Evolutionary conservation across 148 eudicot species (phyloP), one percentile per base, ranked within the genome.

Genomic region (Arctostaphylos glauca): DNA sequence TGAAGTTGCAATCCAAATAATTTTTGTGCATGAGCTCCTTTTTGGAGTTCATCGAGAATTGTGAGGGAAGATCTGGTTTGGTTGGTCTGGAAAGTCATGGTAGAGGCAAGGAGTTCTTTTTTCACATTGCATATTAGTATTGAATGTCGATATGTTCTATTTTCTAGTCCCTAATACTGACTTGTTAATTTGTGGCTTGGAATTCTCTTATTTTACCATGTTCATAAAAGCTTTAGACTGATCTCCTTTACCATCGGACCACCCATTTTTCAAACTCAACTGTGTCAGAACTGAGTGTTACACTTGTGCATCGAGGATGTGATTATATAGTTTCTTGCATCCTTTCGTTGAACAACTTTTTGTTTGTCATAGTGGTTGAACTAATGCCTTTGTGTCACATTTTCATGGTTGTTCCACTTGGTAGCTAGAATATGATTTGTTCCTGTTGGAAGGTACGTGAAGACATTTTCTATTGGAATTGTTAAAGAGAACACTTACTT

Each of bases 401-500:
- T 73, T 73, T 73, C 47, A 18, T 50, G 58, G 60, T 25, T 25
- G 44, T 76, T 76, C 62, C 47, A 41, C 31, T 78, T 78, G 67
- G 67, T 78, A 16, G 6, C 38, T 8, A 9, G 67, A 55, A 16
- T 15, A 56, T 55, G 52, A 78, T 56, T 0, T 6, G 50, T 78
- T 49, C n/a, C 56, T 19, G 4, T 76, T 31, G n/a, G 5, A 77
- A 53, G 58, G 15, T 68, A 38, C 41, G 58, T 25, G 55, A 58
- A 10, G 5, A 21, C 58, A 74, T 47, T n/a, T 5, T 79, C 31
- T 15, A 16, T 49, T n/a, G n/a, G n/a, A n/a, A n/a, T n/a, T n/a
- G n/a, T n/a, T n/a, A n/a, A n/a, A n/a, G n/a, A n/a, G n/a, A n/a
- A n/a, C n/a, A n/a, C n/a, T n/a, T n/a, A n/a, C n/a, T n/a, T n/a